Conservation (phyloP, 257 asterid genomes). For the Eustoma russellianum region DNA sequence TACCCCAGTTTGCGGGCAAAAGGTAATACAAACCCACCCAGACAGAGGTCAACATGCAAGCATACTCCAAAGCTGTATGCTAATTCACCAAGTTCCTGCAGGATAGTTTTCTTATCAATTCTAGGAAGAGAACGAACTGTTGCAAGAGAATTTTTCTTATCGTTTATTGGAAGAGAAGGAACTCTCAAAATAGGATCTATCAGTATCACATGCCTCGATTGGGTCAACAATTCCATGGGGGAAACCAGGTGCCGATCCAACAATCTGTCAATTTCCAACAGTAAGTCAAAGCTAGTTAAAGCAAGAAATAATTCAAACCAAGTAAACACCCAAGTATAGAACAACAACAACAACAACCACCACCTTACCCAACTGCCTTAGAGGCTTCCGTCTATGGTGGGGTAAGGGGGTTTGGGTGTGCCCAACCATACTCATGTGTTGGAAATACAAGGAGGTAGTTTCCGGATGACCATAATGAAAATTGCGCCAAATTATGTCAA, state of each 20-base stretch:
- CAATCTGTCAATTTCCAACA: slow-evolving; percentile 46
- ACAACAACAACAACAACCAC: no score
- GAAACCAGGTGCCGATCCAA: slow-evolving; percentile 99
- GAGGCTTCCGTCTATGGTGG: no score
- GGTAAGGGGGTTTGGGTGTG: no score
- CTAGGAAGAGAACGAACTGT: slow-evolving; percentile 6
- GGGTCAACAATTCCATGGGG: slow-evolving; percentile 99
- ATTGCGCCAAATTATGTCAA: no score
- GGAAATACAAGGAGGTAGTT: no score
- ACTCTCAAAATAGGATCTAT: not conserved
- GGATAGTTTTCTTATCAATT: slow-evolving; percentile 8
- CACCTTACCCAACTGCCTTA: no score
- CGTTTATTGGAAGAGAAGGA: slow-evolving; percentile 11
- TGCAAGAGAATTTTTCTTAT: not conserved
- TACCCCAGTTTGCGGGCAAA: slow-evolving; percentile 99
- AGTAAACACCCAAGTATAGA: no score
- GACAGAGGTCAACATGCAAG: slow-evolving; percentile 97
- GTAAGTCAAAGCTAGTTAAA: not conserved
- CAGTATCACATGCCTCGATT: slow-evolving; percentile 58
- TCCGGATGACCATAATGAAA: no score
- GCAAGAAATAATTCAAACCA: slow-evolving; percentile 1
- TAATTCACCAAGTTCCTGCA: slow-evolving; percentile 89
- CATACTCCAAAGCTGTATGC: slow-evolving; percentile 59
- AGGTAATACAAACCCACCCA: slow-evolving; percentile 96
- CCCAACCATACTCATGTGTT: no score